Base-by-base conservation (phyloP, 164 flowering plant genomes). In the Vitis vinifera region DNA sequence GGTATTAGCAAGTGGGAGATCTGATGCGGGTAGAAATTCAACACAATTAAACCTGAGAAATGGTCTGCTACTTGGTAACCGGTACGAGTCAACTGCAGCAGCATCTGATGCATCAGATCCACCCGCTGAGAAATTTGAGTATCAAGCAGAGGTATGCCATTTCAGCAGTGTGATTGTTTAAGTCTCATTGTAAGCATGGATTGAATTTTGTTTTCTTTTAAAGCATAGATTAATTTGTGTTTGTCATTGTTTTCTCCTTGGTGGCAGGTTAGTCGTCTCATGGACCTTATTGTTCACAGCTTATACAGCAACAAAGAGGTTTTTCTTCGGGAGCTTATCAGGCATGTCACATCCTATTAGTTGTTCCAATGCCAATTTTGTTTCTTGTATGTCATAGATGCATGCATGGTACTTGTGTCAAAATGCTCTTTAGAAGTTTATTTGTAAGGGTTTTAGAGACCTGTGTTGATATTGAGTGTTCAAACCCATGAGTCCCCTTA, bases 221-320 rank as follows among this genome's bases (percentile, higher is more conserved):
- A n/a, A 3, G 10, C 15, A 8, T 30, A 48, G 16, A 59, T 15
- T 17, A 4, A 27, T 67, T 62, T n/a, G 10, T 51, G 9, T 49
- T 10, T 67, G 53, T 12, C 30, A 37, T 56, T 66, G 27, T 56
- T 62, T 62, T 60, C 16, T 44, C 57, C 8, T 17, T 56, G 59
- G 4, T 75, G 62, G 62, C 89, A 94, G 99, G 98, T 95, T 71
- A 91, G 98, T 71, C 94, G 98, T 15, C 93, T 93, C 59, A 93
- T 95, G 99, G 98, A 95, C 78, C 97, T 95, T 51, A 93, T 95
- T 73, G 99, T 95, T 55, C 85, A 95, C 75, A 93, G 97, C 76
- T 81, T 91, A 62, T 95, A 93, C 70, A 93, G 97, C 80, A 91
- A 93, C 84, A 91, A 93, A 70, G 99, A 95, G 55, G 99, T 91